These are phyloP conservation scores for Raffaelea arxii DNA, from an alignment of 2,329 filamentous ascomycete genomes.

Conservation along the genomic window DNA sequence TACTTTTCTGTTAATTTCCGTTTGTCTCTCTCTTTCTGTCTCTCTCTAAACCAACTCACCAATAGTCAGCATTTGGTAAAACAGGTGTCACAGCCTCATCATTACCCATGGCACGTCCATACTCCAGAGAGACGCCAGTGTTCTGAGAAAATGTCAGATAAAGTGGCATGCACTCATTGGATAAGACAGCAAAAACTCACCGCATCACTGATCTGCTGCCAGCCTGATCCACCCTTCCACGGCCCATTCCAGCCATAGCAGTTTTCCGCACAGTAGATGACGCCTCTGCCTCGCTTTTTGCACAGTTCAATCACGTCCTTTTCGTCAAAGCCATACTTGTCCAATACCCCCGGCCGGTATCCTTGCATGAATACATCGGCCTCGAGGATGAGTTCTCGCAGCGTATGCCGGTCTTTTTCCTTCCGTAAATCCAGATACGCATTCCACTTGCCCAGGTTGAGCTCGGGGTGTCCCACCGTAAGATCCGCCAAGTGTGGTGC, in stretches of 20 bases:
- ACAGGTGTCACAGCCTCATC: not conserved
- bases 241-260: conserved; percentile 38
- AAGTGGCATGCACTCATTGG: no score
- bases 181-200: no score
- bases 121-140: not conserved
- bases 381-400: conserved; percentile 21
- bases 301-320: conserved; percentile 28
- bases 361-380: conserved; percentile 45
- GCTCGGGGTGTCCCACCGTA: conserved; percentile 24
- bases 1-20: not conserved
- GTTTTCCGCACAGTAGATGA: conserved; percentile 37
- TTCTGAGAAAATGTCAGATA: no score
- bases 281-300: conserved; percentile 27
- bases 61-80: not conserved
- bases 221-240: conserved; percentile 32
- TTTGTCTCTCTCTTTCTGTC: no score
- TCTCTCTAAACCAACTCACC: not conserved
- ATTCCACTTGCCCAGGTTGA: conserved; percentile 35
- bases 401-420: conserved; percentile 25
- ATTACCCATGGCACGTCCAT: not conserved
- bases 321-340: conserved; percentile 27
- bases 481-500: conserved; percentile 30
- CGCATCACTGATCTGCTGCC: conserved; percentile 37
- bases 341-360: conserved; percentile 35
- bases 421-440: conserved; percentile 33